Conservation (phyloP, 108 stramenopile genomes). For the Skeletonema marinoi region DNA sequence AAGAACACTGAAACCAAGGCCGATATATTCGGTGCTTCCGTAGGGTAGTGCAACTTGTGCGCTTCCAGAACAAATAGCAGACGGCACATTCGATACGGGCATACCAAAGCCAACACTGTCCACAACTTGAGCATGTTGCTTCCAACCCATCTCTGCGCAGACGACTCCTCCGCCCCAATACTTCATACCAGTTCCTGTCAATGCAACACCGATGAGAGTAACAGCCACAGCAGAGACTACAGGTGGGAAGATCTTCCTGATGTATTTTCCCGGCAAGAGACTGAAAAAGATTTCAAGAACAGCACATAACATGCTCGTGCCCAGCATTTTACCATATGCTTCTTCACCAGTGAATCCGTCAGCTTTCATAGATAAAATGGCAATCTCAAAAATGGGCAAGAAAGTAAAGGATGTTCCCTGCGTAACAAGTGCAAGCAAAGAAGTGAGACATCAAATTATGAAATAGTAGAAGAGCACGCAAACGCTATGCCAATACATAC, state of each 20-base stretch:
- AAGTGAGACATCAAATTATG: background rate
- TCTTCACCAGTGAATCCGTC: slow-evolving; percentile 58
- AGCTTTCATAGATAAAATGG: slow-evolving; percentile 61
- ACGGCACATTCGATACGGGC: slow-evolving; percentile 36
- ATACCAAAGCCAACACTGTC: slow-evolving; percentile 28
- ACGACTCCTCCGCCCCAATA: slow-evolving; percentile 88
- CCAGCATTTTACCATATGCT: slow-evolving; percentile 81
- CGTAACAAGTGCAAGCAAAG: background rate
- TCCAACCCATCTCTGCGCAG: slow-evolving; percentile 80
- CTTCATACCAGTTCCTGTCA: slow-evolving; percentile 84
- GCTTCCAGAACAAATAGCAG: slow-evolving; percentile 38
- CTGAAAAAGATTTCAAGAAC: slow-evolving; percentile 64
- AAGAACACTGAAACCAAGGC: slow-evolving; percentile 61
- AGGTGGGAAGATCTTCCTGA: slow-evolving; percentile 74
- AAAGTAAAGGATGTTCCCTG: slow-evolving; percentile 72
- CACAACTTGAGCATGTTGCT: slow-evolving; percentile 41
- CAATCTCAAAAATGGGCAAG: slow-evolving; percentile 81
- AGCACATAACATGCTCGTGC: slow-evolving; percentile 72
- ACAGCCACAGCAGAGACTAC: slow-evolving; percentile 74
- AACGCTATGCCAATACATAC: slow-evolving; percentile 8
- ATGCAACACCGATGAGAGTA: slow-evolving; percentile 80
- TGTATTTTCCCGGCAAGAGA: slow-evolving; percentile 46
- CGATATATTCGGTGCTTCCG: slow-evolving; percentile 69
- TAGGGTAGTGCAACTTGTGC: slow-evolving; percentile 49
- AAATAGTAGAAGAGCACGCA: background rate